Conservation (phyloP, 495 filamentous ascomycete species). For the Aspergillus kassunensis region DNA sequence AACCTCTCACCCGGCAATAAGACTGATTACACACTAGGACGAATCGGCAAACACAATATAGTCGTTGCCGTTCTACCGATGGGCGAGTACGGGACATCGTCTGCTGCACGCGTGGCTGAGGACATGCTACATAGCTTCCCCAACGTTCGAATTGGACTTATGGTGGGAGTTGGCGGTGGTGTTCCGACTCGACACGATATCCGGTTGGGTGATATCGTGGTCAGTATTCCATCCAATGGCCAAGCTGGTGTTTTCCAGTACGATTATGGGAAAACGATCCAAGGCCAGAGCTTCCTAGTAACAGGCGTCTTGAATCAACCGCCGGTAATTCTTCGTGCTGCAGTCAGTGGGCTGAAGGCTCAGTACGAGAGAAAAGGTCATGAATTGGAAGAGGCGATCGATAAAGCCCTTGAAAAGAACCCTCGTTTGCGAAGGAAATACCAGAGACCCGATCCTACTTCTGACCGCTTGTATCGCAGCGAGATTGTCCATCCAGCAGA, state of each 20-base stretch:
- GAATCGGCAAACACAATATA: slow-evolving; percentile 22
- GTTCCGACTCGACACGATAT: slow-evolving; percentile 26
- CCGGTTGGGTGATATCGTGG: slow-evolving; percentile 35
- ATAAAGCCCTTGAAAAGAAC: not conserved
- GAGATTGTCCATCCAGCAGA: not conserved
- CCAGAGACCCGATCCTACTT: not conserved
- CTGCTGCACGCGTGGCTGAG: slow-evolving; percentile 20
- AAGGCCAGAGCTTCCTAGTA: not conserved
- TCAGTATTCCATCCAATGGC: slow-evolving; percentile 20
- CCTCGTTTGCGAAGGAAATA: too few species aligned
- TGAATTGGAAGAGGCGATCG: not conserved
- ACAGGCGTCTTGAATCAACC: not conserved
- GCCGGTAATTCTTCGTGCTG: not conserved
- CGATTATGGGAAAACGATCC: slow-evolving; percentile 25
- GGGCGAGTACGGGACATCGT: slow-evolving; percentile 23
- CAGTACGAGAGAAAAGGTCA: not conserved
- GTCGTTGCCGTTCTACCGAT: slow-evolving; percentile 29
- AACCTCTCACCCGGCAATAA: slow-evolving; percentile 12
- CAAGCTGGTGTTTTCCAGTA: slow-evolving; percentile 29
- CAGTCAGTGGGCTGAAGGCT: not conserved
- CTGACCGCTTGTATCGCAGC: not conserved
- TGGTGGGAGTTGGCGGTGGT: slow-evolving; percentile 38
- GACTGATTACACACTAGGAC: slow-evolving; percentile 32
- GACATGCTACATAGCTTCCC: slow-evolving; percentile 12
- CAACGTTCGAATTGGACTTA: slow-evolving; percentile 21